phyloP scores from a whole-genome alignment of 441 rosid species.

The Corymbia citriodora region DNA sequence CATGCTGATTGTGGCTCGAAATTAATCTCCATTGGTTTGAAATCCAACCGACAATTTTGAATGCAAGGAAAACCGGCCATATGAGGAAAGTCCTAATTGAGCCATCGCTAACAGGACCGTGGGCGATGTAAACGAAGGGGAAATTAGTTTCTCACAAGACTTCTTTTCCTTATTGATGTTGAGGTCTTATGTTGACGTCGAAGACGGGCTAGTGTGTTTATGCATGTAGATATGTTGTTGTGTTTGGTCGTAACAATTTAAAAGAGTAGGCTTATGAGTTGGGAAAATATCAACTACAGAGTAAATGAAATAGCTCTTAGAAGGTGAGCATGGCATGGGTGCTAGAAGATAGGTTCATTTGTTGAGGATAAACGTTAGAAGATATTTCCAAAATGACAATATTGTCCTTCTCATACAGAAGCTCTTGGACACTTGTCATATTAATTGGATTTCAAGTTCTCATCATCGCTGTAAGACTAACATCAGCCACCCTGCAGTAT shows the following conservation, averaged over 20 bases:
- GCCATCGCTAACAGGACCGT: not conserved
- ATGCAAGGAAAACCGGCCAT: not conserved
- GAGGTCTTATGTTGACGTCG: not conserved
- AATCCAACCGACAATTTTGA: not conserved
- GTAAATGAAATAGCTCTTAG: not conserved
- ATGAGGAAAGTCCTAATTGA: not conserved
- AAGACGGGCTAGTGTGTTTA: not conserved
- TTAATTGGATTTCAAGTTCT: not conserved
- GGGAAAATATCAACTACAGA: not conserved
- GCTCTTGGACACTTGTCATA: not conserved
- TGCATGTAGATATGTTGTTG: not conserved
- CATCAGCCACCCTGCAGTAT: not conserved
- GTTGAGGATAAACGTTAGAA: not conserved
- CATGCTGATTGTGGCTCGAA: not conserved
- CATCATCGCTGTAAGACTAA: not conserved
- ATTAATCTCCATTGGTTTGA: not conserved
- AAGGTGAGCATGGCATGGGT: not conserved
- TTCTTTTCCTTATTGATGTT: not conserved
- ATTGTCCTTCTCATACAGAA: not conserved
- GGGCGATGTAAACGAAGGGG: not conserved
- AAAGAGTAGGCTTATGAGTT: not conserved
- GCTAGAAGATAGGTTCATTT: not conserved
- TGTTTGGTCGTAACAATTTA: not conserved
- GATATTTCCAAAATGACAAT: not conserved
- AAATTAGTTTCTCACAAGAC: not conserved